These are phyloP conservation scores for Malus hybrid DNA, from an alignment of 331 rosid genomes.

Conservation along the genomic window DNA sequence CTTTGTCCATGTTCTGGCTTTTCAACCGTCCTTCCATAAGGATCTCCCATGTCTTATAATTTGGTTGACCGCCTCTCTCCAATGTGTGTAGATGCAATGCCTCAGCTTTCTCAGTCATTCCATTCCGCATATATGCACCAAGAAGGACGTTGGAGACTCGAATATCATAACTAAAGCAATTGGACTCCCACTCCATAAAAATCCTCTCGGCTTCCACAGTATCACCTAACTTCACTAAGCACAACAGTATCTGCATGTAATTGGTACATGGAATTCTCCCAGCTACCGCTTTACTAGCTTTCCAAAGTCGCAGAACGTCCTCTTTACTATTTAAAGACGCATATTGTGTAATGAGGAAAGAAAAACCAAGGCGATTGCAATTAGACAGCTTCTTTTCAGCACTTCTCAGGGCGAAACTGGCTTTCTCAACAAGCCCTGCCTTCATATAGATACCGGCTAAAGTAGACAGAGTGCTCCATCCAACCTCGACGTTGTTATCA, in stretches of 20 bases:
- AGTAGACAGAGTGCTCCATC: conserved; percentile 84
- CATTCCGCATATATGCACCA: conserved; percentile 78
- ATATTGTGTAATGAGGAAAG: conserved; percentile 62
- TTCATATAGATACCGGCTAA: conserved; percentile 54
- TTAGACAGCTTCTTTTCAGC: conserved; percentile 64
- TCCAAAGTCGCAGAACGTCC: conserved; percentile 66
- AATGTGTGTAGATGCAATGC: conserved; percentile 53
- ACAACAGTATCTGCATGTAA: conserved; percentile 57
- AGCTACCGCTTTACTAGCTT: conserved; percentile 46
- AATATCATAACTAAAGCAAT: conserved; percentile 50
- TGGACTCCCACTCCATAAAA: conserved; percentile 56
- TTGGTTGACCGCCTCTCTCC: conserved; percentile 72
- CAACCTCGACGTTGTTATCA: conserved; percentile 55
- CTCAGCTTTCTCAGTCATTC: conserved; percentile 65
- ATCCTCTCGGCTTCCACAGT: conserved; percentile 47
- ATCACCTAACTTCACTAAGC: conserved; percentile 66
- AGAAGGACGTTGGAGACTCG: conserved; percentile 80
- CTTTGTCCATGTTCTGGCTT: conserved; percentile 41
- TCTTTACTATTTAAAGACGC: conserved; percentile 52
- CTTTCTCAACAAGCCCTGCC: conserved; percentile 49
- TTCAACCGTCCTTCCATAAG: conserved; percentile 69
- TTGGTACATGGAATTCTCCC: conserved; percentile 63
- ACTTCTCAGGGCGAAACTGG: conserved; percentile 34
- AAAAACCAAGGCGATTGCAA: conserved; percentile 56
- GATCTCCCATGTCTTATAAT: conserved; percentile 91